phyloP scores from a whole-genome alignment of 306 rosid genomes.

The Vigna trinervia region DNA sequence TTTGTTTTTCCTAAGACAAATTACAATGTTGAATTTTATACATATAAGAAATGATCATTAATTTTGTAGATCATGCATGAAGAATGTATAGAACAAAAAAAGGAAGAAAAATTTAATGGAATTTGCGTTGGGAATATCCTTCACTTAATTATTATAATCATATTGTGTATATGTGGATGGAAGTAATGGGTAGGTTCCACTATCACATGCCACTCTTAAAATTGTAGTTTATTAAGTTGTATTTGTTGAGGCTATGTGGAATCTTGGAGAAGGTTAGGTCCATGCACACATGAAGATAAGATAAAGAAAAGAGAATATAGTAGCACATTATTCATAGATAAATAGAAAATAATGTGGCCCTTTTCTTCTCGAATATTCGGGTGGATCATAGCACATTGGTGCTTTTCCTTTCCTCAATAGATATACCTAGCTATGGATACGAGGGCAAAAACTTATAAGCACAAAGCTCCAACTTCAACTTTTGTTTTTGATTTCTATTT shows the following conservation, averaged over 20 bases:
- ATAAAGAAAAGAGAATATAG: conserved; percentile 61
- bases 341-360: conserved; percentile 33
- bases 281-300: conserved; percentile 50
- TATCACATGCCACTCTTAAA: conserved; percentile 24
- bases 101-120: background rate
- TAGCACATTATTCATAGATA: conserved; percentile 46
- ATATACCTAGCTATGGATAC: background rate
- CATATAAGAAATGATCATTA: too few relatives aligned
- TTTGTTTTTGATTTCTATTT: background rate
- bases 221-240: conserved; percentile 3
- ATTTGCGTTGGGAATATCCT: conserved; percentile 39
- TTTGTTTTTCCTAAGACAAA: too few relatives aligned
- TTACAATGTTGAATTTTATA: too few relatives aligned
- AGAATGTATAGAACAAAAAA: background rate
- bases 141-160: background rate
- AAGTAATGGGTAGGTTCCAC: conserved; percentile 36
- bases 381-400: conserved; percentile 42
- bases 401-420: conserved; percentile 22
- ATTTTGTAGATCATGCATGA: background rate
- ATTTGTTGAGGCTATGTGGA: conserved; percentile 23
- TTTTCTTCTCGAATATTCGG: conserved; percentile 56
- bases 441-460: conserved; percentile 10
- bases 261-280: conserved; percentile 46
- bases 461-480: conserved; percentile 42
- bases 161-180: background rate